Evolutionary conservation across 2,329 filamentous ascomycete species (phyloP).

Genomic region (Trichoderma cornu-damae): DNA sequence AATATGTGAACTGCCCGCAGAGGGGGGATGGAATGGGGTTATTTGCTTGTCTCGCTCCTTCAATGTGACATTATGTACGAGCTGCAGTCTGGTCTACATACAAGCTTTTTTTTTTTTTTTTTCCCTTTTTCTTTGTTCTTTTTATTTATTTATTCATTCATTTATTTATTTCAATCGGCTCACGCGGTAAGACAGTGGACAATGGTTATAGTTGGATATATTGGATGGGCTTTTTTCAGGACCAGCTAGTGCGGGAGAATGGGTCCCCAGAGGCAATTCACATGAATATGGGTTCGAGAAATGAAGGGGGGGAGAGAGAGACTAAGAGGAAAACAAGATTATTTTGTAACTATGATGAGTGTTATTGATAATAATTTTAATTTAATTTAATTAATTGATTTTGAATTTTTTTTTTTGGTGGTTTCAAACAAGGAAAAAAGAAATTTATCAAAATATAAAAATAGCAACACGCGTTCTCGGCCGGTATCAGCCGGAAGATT

Average conservation of each 20-base stretch:
- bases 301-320: background rate
- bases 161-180: background rate
- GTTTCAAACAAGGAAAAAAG: background rate
- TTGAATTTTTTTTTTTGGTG: no score
- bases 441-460: background rate
- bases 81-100: background rate
- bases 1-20: conserved; percentile 9
- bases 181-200: conserved; percentile 7
- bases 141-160: background rate
- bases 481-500: background rate
- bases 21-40: no score
- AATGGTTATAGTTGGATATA: no score
- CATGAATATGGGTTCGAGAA: no score
- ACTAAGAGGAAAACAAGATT: no score
- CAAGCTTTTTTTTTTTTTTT: background rate
- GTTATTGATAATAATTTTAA: no score
- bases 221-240: background rate
- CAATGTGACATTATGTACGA: background rate
- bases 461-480: background rate
- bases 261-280: background rate
- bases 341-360: no score
- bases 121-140: background rate
- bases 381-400: no score
- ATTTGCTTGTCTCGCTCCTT: background rate
- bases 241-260: background rate